Evolutionary conservation across 192 early-diverging fungal genomes (phyloP), one percentile per base, ranked within the genome.

Genomic region (Dissophora globulifera): DNA sequence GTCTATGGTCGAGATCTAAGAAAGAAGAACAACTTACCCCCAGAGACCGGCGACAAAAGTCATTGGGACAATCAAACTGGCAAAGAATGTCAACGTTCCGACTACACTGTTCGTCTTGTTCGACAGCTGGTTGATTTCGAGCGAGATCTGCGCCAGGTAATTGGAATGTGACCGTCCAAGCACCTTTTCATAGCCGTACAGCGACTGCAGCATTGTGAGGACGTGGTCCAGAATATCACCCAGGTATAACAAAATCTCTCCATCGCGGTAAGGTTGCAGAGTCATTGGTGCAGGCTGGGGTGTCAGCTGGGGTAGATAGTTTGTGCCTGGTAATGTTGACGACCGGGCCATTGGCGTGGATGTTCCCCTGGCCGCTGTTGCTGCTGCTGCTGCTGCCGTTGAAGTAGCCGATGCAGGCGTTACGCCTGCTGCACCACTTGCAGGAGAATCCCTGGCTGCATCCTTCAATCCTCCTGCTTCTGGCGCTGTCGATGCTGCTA

Each of bases 161-260:
- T 92, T 92, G 17, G 89, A 85, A 54, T 93, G 90, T 8, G 90
- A 88, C 29, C 90, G 67, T 3, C 86, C 80, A 20, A 90, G 78
- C 35, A 91, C 89, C 31, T 91, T 85, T 69, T 92, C 89, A 62
- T 93, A 92, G 20, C 93, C 91, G 54, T 87, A 78, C 4, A 92
- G 69, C 17, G 90, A 91, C 67, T 93, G 92, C 45, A 92, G 78
- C 90, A 93, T 93, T 8, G 92, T 92, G 53, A 92, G 66, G 9
- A 94, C 79, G 38, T 94, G 93, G 67, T 93, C 92, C 63, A 79
- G 86, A 30, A 95, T 87, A 68, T 95, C 93, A 25, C 93, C 93
- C 19, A 94, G 71, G 60, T 93, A 95, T 41, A 95, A 51, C 15
- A 84, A 46, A 4, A 89, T 89, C 57, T 94, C 92, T n/a, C 83